Conservation (phyloP, 75 land plant species). For the Selaginella moellendorffii region DNA sequence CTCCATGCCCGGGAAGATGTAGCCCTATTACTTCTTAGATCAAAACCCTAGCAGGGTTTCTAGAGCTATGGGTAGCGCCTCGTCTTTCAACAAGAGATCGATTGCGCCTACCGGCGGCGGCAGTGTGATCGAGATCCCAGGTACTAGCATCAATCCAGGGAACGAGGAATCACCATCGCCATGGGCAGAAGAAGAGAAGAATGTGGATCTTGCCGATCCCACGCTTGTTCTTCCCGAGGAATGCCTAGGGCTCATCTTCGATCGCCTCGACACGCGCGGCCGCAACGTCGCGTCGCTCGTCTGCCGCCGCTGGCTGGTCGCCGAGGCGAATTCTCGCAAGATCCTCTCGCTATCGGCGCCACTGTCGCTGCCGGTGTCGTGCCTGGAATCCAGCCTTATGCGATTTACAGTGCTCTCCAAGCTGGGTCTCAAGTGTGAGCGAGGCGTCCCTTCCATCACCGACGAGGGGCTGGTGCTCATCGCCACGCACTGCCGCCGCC, state of each 20-base stretch:
- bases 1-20: no score
- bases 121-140: no score
- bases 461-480: constrained; percentile 48
- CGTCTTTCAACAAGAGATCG: no score
- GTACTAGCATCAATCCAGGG: no score
- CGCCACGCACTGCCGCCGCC: constrained; percentile 31
- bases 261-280: constrained; percentile 39
- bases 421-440: constrained; percentile 77
- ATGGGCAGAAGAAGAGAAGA: no score
- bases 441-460: constrained; percentile 36
- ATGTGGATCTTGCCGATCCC: no score
- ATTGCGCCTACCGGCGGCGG: no score
- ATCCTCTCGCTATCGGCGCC: constrained; percentile 50
- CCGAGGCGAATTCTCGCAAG: constrained; percentile 61
- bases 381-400: constrained; percentile 29
- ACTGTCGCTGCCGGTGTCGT: constrained; percentile 24
- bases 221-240: constrained; percentile 55
- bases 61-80: no score
- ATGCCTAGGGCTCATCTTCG: constrained; percentile 55
- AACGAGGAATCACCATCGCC: no score
- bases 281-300: constrained; percentile 63
- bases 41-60: no score
- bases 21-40: no score
- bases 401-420: constrained; percentile 53
- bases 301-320: constrained; percentile 61